These are phyloP conservation scores for Candida pseudofarinosa DNA, from an alignment of 805 yeast genomes.

Conservation along the genomic window DNA sequence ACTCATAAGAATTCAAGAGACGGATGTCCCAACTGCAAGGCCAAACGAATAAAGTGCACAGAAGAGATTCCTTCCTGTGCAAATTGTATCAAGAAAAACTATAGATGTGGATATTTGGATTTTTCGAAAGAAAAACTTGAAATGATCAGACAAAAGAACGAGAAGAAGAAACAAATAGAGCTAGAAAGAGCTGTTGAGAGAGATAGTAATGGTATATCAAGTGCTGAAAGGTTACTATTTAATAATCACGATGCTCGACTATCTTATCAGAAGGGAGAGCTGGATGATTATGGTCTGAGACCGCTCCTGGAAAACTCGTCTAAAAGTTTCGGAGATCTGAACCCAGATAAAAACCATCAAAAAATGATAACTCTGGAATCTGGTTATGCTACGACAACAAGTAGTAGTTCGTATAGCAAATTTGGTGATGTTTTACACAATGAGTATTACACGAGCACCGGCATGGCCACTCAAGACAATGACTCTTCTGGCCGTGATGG, in stretches of 20 bases:
- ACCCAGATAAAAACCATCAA: background rate
- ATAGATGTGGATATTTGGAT: conserved; percentile 40
- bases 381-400: background rate
- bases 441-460: background rate
- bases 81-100: conserved; percentile 35
- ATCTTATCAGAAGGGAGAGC: background rate
- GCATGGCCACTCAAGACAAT: background rate
- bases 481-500: background rate
- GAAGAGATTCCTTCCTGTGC: conserved; percentile 40
- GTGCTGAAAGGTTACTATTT: background rate
- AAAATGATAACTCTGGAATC: background rate
- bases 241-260: background rate
- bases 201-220: background rate
- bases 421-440: background rate
- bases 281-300: background rate
- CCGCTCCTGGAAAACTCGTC: background rate
- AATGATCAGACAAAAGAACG: conserved; percentile 31
- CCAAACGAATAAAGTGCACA: conserved; percentile 39
- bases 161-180: conserved; percentile 10
- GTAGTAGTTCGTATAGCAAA: background rate
- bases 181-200: background rate
- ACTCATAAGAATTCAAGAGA: conserved; percentile 37
- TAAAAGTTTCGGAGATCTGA: background rate
- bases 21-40: conserved; percentile 43
- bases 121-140: conserved; percentile 36